Conservation (phyloP, 2,329 filamentous ascomycete species). For the Aspergillus proliferans region DNA sequence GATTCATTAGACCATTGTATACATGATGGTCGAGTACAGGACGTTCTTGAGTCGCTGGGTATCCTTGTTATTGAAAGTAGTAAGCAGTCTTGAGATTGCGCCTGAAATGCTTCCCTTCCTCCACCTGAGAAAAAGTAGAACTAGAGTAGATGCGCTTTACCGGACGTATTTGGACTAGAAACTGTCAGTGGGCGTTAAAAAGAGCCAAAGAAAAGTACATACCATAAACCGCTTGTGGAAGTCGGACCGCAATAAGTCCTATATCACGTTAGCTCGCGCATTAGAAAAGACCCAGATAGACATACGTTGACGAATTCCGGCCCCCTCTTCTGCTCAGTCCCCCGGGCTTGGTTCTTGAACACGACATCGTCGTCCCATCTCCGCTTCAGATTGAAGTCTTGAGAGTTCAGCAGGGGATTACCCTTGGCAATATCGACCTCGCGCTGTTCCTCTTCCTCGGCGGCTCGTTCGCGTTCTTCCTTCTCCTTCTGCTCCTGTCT, state of each 20-base stretch:
- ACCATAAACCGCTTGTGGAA: constrained; percentile 98
- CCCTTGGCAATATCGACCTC: constrained; percentile 86
- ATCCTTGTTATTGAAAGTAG: too few species aligned
- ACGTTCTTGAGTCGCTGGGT: too few species aligned
- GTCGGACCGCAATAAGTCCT: constrained; percentile 86
- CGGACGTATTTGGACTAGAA: constrained; percentile 45
- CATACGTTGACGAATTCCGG: constrained; percentile 95
- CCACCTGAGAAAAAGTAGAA: too few species aligned
- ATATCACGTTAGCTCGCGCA: constrained; percentile 6
- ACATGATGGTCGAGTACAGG: too few species aligned
- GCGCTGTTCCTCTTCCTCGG: constrained; percentile 71
- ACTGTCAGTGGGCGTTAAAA: constrained; percentile 3
- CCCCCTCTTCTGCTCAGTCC: constrained; percentile 84
- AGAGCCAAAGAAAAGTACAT: constrained; percentile 9
- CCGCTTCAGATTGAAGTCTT: constrained; percentile 79
- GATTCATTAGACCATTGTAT: too few species aligned
- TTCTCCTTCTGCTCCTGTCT: constrained; percentile 72
- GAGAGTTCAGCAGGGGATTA: constrained; percentile 81
- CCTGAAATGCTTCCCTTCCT: not conserved
- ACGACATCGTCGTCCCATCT: constrained; percentile 98
- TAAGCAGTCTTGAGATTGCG: too few species aligned
- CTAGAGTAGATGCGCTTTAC: constrained; percentile 15
- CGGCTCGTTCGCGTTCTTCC: constrained; percentile 75
- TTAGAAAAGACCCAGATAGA: constrained; percentile 10
- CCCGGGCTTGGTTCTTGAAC: constrained; percentile 96